Base-by-base conservation (phyloP, 2,329 filamentous ascomycete genomes). In the Colletotrichum sp. region DNA sequence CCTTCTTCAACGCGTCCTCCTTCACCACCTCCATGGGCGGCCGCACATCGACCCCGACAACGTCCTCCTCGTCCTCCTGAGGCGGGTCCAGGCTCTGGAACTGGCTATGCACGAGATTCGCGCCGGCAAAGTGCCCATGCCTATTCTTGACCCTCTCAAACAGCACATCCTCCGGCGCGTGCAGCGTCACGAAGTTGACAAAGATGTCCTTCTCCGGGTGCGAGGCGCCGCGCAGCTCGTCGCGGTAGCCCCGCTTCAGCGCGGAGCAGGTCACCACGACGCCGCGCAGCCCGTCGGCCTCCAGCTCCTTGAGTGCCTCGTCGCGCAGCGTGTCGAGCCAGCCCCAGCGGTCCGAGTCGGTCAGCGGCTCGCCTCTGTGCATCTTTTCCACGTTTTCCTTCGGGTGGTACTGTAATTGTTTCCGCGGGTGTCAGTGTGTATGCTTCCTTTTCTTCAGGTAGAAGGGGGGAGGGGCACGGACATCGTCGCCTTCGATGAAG, bases 191-290 rank as follows among this genome's bases (percentile, higher is more conserved):
- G 76, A 95, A 95, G 79, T 95, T 92, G 36, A 95, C 86, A 43
- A 87, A 85, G 15, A 92, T 86, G 24, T 86, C 85, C 18, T 87
- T 87, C 61, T 87, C 85, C 75, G 88, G 86, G 78, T 90, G 90
- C 7, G 88, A 87, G 3, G 90, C 90, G 8, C 90, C 84, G 24
- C 91, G 88, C 77, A 93, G 89, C 36, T 92, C 87, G 75, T 95
- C 93, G 72, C 94, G 91, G 85, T 95, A 96, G 81, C 93, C 93
- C 76, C 91, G 90, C 84, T 95, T 95, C 21, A 96, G 86, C 0
- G 93, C 93, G n/a, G 92, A 94, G 86, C 94, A 96, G 65, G 93
- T 94, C 69, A 95, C 89, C 67, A 95, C 90, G 29, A 95, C 93
- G 47, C 92, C 89, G 31, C 86, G 82, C 4, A 87, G 84, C 43